Evolutionary conservation across 2,329 filamentous ascomycete genomes (phyloP).

Genomic region (Diaporthe ilicicola): DNA sequence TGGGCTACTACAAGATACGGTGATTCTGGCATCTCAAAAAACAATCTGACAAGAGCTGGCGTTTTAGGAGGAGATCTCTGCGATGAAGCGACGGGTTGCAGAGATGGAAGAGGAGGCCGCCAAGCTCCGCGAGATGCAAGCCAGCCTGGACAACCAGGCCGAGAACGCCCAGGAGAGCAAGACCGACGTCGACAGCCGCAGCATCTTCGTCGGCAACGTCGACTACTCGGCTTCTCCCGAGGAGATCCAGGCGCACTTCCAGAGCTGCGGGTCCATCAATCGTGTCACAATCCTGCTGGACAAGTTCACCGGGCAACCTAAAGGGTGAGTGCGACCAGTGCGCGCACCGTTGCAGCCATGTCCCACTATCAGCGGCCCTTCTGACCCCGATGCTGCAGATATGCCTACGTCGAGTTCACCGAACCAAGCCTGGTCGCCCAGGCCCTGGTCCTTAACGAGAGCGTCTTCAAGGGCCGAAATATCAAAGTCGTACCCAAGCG

Average conservation of each 20-base stretch:
- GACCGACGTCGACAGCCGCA: constrained; percentile 93
- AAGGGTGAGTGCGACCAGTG: constrained; percentile 73
- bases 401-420: constrained; percentile 82
- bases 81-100: constrained; percentile 86
- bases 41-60: constrained; percentile 33
- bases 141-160: constrained; percentile 83
- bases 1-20: constrained; percentile 43
- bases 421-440: constrained; percentile 32
- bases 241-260: constrained; percentile 98
- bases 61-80: constrained; percentile 77
- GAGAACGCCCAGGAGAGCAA: constrained; percentile 89
- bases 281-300: constrained; percentile 96
- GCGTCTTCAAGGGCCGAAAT: constrained; percentile 91
- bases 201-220: constrained; percentile 98
- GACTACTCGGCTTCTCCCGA: constrained; percentile 97
- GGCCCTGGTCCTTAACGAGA: constrained; percentile 88
- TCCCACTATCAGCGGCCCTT: neutral
- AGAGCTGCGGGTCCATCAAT: constrained; percentile 97
- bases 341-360: neutral
- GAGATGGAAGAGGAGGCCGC: constrained; percentile 92
- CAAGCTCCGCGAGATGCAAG: constrained; percentile 88
- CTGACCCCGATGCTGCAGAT: constrained; percentile 62
- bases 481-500: constrained; percentile 96
- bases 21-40: constrained; percentile 34
- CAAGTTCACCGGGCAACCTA: constrained; percentile 99